Base-by-base conservation (phyloP, 805 yeast genomes). In the Naumovozyma dairenensis region DNA sequence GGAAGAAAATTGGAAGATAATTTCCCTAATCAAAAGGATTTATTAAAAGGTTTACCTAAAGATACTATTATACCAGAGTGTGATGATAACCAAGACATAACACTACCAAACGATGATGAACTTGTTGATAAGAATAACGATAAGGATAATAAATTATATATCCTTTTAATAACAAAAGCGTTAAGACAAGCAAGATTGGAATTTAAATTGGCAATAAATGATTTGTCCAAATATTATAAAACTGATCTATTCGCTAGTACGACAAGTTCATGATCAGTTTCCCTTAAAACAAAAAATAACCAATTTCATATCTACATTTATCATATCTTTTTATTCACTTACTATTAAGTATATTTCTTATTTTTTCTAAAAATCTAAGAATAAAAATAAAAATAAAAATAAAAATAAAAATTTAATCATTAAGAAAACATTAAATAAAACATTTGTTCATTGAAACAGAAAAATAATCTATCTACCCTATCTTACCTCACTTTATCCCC, bases 161-260 rank as follows among this genome's bases (percentile, higher is more conserved):
- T 69, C 16, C 38, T 46, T 10, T 52, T 66, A 35, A 66, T 71
- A 32, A 50, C 59, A 27, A 67, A 66, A 39, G 72, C 75, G 15
- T 56, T 67, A 39, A 56, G 56, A 12, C 65, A 65, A 36, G 76
- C 73, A n/a, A 58, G 67, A 43, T 56, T 57, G 20, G 75, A 67
- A 26, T 72, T 69, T 43, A 49, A 41, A 24, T 59, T 62, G 40
- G 68, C 74, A 30, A 65, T 63, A 44, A 49, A 45, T 18, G 74
- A 69, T 24, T 57, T 72, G 28, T 63, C 66, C 36, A 62, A 63
- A 29, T 71, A 67, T 46, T 72, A 67, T 46, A 67, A 63, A 34
- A 65, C 47, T 18, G 43, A 45, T 19, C 44, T 51, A 31, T 27
- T 13, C 31, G 26, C 12, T 32, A n/a, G 25, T 10, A 6, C 12